phyloP scores from a whole-genome alignment of 169 alveolate genomes.

The Cryptosporidium tyzzeri region DNA sequence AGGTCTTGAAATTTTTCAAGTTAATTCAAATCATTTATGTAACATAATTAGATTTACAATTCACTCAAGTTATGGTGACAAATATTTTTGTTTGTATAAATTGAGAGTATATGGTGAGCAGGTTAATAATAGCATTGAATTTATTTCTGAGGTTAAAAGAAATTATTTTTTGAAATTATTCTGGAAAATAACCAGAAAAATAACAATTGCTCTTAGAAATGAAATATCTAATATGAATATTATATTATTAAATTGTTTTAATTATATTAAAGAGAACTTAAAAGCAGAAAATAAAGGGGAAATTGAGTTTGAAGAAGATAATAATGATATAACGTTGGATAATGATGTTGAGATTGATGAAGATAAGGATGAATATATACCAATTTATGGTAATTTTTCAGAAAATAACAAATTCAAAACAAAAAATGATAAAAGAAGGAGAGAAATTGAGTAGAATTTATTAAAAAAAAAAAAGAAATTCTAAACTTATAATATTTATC shows the following conservation, averaged over 20 bases:
- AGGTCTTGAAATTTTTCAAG: constrained; percentile 20
- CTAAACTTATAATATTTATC: neutral
- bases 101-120: constrained; percentile 45
- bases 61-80: constrained; percentile 46
- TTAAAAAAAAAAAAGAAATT: neutral
- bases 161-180: neutral
- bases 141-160: neutral
- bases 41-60: constrained; percentile 31
- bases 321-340: neutral
- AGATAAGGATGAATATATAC: neutral
- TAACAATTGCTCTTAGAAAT: neutral
- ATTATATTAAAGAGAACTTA: neutral
- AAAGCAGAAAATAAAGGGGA: no score
- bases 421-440: neutral
- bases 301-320: neutral
- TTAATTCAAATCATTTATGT: constrained; percentile 14
- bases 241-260: neutral
- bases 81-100: constrained; percentile 35
- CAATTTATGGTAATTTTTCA: neutral
- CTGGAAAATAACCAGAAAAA: neutral
- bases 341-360: neutral
- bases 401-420: neutral
- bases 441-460: constrained; percentile 4
- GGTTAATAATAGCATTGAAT: neutral
- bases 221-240: neutral